Conservation (phyloP, 495 filamentous ascomycete genomes). For the Xylaria acuta region DNA sequence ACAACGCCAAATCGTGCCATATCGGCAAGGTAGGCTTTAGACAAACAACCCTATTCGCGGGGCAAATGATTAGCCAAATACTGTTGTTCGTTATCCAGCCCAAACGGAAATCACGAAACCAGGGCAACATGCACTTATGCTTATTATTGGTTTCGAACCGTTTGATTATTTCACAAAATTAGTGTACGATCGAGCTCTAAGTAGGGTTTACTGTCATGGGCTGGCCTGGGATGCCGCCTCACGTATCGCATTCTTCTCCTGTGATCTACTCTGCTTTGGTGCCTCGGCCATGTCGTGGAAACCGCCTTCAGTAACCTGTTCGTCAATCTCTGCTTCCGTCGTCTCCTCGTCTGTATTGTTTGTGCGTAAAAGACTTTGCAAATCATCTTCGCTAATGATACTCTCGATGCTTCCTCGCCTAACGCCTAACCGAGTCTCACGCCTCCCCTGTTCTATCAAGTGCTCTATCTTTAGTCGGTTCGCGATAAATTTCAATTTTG, state of each 20-base stretch:
- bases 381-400: slow-evolving; percentile 53
- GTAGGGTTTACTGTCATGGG: background rate
- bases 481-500: slow-evolving; percentile 86
- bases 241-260: background rate
- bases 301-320: slow-evolving; percentile 28
- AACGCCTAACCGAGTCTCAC: slow-evolving; percentile 53
- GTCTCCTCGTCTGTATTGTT: slow-evolving; percentile 39
- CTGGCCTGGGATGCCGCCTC: background rate
- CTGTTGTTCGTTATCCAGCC: background rate
- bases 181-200: background rate
- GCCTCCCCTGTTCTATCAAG: slow-evolving; percentile 75
- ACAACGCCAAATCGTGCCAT: slow-evolving; percentile 1
- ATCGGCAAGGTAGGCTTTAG: background rate
- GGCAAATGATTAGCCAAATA: background rate
- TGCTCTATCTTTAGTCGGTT: slow-evolving; percentile 86
- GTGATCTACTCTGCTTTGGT: slow-evolving; percentile 23
- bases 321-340: slow-evolving; percentile 31
- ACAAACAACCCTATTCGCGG: background rate
- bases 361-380: slow-evolving; percentile 41
- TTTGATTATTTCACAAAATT: background rate
- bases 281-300: slow-evolving; percentile 20
- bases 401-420: slow-evolving; percentile 53
- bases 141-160: background rate
- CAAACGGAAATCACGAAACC: background rate
- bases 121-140: background rate